Percentiles rank a stretch among this genome's conserved stretches.
Evolutionary conservation across 805 yeast species (phyloP).

Genomic region (Hyphopichia homilentoma): DNA sequence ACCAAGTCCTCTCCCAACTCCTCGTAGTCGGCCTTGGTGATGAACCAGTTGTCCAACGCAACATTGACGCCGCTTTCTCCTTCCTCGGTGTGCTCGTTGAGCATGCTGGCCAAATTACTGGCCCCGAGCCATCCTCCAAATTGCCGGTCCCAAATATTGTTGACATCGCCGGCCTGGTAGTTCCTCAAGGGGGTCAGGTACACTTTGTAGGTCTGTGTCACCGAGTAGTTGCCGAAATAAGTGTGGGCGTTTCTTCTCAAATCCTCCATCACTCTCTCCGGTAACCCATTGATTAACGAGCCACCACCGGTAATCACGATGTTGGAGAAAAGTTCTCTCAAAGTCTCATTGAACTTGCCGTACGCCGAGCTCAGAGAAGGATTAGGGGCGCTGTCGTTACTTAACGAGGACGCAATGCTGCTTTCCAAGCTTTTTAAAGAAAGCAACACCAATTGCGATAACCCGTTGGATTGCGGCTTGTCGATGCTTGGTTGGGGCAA

Average conservation of each 20-base stretch:
- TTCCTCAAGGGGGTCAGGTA: constrained; percentile 19
- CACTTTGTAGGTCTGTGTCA: constrained; percentile 22
- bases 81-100: constrained; percentile 40
- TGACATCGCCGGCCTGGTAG: constrained; percentile 23
- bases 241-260: constrained; percentile 41
- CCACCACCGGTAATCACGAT: constrained; percentile 63
- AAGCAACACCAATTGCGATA: constrained; percentile 35
- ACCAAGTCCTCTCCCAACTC: constrained; percentile 53
- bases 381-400: constrained; percentile 17
- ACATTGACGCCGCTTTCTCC: constrained; percentile 26
- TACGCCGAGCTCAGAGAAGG: constrained; percentile 6
- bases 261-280: constrained; percentile 54
- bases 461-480: constrained; percentile 47
- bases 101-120: constrained; percentile 58
- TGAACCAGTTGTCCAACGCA: constrained; percentile 49
- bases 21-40: constrained; percentile 60
- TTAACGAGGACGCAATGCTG: constrained; percentile 19
- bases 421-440: constrained; percentile 34
- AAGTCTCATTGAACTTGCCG: constrained; percentile 34
- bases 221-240: constrained; percentile 45
- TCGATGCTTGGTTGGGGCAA: constrained; percentile 35
- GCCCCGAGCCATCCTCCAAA: constrained; percentile 74
- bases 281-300: constrained; percentile 52
- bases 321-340: constrained; percentile 33
- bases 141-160: constrained; percentile 48